Conservation (phyloP, 257 asterid genomes). For the Prunella vulgaris region DNA sequence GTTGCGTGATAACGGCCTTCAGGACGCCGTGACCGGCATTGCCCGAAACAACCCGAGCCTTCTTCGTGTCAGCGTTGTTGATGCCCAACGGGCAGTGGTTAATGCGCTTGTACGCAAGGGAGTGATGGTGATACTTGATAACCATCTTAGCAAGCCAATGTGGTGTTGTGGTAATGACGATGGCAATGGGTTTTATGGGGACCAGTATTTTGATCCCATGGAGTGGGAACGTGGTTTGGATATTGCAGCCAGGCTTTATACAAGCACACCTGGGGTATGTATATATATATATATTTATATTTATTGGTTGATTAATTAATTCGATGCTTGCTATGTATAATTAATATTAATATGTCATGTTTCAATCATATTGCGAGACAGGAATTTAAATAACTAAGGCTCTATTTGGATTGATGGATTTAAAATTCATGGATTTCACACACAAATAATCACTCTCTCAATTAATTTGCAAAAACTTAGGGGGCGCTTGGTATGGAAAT, state of each 20-base stretch:
- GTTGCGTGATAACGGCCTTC: constrained; percentile 30
- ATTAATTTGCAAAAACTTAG: too few relatives aligned
- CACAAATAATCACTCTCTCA: too few relatives aligned
- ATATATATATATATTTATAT: too few relatives aligned
- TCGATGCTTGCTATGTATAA: too few relatives aligned
- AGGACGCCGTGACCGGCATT: constrained; percentile 39
- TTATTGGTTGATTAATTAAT: too few relatives aligned
- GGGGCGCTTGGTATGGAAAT: too few relatives aligned
- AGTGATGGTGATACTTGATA: constrained; percentile 64
- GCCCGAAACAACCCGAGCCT: constrained; percentile 39
- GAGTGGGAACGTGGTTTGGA: constrained; percentile 59
- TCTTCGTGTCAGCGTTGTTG: constrained; percentile 31
- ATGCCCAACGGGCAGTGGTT: constrained; percentile 47
- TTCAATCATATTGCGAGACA: too few relatives aligned
- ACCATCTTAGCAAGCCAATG: constrained; percentile 53
- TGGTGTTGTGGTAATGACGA: constrained; percentile 64
- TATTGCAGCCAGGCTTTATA: constrained; percentile 40
- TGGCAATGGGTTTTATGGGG: constrained; percentile 77
- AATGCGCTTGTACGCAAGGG: constrained; percentile 36
- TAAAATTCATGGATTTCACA: too few relatives aligned
- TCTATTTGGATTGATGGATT: too few relatives aligned
- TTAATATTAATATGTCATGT: too few relatives aligned
- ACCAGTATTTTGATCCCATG: constrained; percentile 36
- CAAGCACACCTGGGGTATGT: constrained; percentile 35
- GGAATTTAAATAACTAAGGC: too few relatives aligned